These are phyloP conservation scores for Trichoderma gracile DNA, from an alignment of 2,329 filamentous ascomycete genomes.

Conservation along the genomic window DNA sequence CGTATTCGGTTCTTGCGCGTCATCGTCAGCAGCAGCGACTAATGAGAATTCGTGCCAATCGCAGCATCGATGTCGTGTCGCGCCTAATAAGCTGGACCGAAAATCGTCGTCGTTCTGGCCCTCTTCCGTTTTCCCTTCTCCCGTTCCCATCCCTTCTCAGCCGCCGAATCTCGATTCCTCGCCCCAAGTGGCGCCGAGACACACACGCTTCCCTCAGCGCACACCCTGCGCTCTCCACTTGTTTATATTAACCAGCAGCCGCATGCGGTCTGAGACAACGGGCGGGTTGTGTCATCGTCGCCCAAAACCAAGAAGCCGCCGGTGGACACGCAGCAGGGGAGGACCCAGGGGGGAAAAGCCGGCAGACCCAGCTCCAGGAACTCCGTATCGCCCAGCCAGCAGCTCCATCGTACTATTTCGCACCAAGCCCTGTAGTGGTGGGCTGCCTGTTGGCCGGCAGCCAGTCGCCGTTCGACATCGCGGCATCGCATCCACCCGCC, in stretches of 20 bases:
- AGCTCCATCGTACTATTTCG: slow-evolving; percentile 10
- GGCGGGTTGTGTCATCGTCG: slow-evolving; percentile 25
- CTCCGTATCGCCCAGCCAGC: slow-evolving; percentile 18
- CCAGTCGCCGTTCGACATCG: background rate
- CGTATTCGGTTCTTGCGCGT: background rate
- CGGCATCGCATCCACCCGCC: slow-evolving; percentile 2
- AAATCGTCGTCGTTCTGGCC: too few species aligned
- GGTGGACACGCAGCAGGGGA: slow-evolving; percentile 23
- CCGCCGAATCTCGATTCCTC: slow-evolving; percentile 23
- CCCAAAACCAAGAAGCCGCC: slow-evolving; percentile 14
- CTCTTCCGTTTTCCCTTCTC: background rate
- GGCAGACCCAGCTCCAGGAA: slow-evolving; percentile 19
- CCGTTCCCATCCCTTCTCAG: background rate
- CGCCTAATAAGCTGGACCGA: too few species aligned
- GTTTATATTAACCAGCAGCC: slow-evolving; percentile 22
- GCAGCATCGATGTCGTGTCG: too few species aligned
- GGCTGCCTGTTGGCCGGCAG: slow-evolving; percentile 2
- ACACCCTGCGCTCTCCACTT: slow-evolving; percentile 19
- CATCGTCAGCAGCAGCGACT: background rate
- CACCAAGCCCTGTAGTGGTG: slow-evolving; percentile 20
- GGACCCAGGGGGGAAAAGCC: background rate
- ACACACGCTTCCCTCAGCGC: slow-evolving; percentile 3
- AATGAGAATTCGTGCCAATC: too few species aligned
- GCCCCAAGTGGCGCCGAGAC: slow-evolving; percentile 22
- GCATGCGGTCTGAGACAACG: slow-evolving; percentile 22